A percentile compares a stretch with the other conserved stretches of the same genome.
Evolutionary conservation across 2,329 filamentous ascomycete species (phyloP).

Genomic region (Aspergillus brasiliensis): DNA sequence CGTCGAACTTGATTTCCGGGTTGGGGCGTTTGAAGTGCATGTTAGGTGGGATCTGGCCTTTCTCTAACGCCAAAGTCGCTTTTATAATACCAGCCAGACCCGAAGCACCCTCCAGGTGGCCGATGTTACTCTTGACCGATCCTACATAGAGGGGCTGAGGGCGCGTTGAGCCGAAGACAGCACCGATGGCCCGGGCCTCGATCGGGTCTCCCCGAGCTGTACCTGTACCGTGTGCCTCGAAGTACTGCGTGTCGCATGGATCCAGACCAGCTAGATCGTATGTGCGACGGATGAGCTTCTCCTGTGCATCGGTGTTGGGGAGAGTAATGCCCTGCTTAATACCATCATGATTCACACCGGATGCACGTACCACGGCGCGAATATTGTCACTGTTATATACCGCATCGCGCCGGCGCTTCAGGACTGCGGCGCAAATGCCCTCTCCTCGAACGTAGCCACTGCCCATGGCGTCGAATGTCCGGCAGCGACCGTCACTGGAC

Average conservation of each 20-base stretch:
- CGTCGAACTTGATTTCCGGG: slow-evolving; percentile 23
- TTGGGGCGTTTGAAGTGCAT: slow-evolving; percentile 26
- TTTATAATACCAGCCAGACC: slow-evolving; percentile 32
- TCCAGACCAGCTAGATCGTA: slow-evolving; percentile 34
- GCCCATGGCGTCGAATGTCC: slow-evolving; percentile 26
- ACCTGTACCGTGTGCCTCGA: slow-evolving; percentile 47
- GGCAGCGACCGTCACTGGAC: slow-evolving; percentile 29
- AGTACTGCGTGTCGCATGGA: slow-evolving; percentile 31
- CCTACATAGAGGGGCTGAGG: slow-evolving; percentile 22
- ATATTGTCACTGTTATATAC: slow-evolving; percentile 31
- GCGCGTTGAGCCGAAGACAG: slow-evolving; percentile 18
- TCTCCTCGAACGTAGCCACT: slow-evolving; percentile 37
- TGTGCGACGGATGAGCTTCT: slow-evolving; percentile 1
- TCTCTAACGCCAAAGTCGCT: slow-evolving; percentile 28
- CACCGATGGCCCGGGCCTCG: slow-evolving; percentile 25
- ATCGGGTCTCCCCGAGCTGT: slow-evolving; percentile 32
- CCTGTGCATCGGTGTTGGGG: slow-evolving; percentile 4
- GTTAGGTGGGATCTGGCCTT: slow-evolving; percentile 31
- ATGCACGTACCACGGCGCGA: slow-evolving; percentile 29
- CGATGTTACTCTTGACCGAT: slow-evolving; percentile 32
- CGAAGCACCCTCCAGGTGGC: slow-evolving; percentile 29
- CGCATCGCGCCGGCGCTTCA: slow-evolving; percentile 31
- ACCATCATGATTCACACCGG: slow-evolving; percentile 26
- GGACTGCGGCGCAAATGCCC: slow-evolving; percentile 29
- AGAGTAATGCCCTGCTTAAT: slow-evolving; percentile 10